phyloP scores from a whole-genome alignment of 352 stramenopile species.

The Phytophthora fragariaefolia region DNA sequence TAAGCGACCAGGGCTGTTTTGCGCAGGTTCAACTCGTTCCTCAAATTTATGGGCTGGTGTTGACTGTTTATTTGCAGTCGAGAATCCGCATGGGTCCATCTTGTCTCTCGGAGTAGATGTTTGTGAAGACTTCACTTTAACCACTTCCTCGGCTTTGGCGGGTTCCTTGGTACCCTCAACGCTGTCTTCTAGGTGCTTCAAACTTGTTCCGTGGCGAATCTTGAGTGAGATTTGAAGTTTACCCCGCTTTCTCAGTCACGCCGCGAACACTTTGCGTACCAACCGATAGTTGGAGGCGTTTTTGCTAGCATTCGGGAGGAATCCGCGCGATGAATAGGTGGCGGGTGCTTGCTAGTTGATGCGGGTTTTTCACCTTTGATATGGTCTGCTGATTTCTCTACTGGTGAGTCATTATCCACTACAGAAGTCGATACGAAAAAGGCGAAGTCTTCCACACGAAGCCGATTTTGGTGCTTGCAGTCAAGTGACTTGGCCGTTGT shows the following conservation, averaged over 20 bases:
- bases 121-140: not conserved
- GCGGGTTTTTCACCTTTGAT: too few species aligned
- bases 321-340: conserved; percentile 18
- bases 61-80: conserved; percentile 87
- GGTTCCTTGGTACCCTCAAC: not conserved
- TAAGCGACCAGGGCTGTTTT: conserved; percentile 75
- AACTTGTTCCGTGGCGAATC: conserved; percentile 16
- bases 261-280: conserved; percentile 25
- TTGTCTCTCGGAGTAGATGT: not conserved
- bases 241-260: conserved; percentile 3
- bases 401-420: not conserved
- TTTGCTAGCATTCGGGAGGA: conserved; percentile 18
- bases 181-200: conserved; percentile 6
- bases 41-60: conserved; percentile 77
- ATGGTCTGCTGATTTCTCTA: too few species aligned
- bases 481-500: conserved; percentile 51
- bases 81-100: conserved; percentile 7
- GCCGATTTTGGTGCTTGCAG: conserved; percentile 29
- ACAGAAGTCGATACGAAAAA: conserved; percentile 27
- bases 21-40: conserved; percentile 86
- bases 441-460: conserved; percentile 53
- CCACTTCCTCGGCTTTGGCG: not conserved
- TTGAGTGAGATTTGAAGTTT: conserved; percentile 1
- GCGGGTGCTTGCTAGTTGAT: conserved; percentile 13
- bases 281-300: conserved; percentile 6